Base-by-base conservation (phyloP, 768 basidiomycete genomes). In the Amanita thiersii region DNA sequence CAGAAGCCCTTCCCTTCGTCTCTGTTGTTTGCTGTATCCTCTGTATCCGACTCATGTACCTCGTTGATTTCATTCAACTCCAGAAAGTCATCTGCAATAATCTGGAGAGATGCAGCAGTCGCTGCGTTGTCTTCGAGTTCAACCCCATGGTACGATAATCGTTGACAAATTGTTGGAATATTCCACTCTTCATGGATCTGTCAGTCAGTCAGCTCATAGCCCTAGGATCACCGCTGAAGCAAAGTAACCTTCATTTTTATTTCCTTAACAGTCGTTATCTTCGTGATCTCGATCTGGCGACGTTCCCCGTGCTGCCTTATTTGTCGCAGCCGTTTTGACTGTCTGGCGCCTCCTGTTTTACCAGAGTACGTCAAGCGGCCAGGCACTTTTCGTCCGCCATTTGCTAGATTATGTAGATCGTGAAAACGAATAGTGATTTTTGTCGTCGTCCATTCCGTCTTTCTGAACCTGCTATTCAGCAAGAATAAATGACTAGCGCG, bases 151-250 rank as follows among this genome's bases (percentile, higher is more conserved):
- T 78, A 70, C 52, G 75, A 83, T 18, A 91, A 59, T 37, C 79
- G 72, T 54, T 90, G 88, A 46, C 73, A 81, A 42, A 89, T 85
- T 7, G 81, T 81, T 25, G 87, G 81, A 43, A 89, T 79, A 28
- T 65, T 66, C 39, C 81, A 62, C 32, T 71, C 66, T 20, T 75
- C 70, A 34, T 81, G 76, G 31, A 87, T 53, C 86, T 88, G 50
- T 19, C 39, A 15, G 34, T 39, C 46, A 45, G 40, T 8, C 15
- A 25, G 14, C n/a, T 39, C 21, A 40, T 20, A 14, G 23, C 35
- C 28, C 4, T 18, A 19, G 23, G 26, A 21, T 37, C 52, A n/a
- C 10, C 37, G 31, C 23, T 33, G 42, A 3, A 25, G 20, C 10
- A 23, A 20, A 58, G 75, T 45, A 44, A 86, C 82, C 68, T 75